Conservation (phyloP, 2,329 filamentous ascomycete species). For the Aphanoascus verrucosus region DNA sequence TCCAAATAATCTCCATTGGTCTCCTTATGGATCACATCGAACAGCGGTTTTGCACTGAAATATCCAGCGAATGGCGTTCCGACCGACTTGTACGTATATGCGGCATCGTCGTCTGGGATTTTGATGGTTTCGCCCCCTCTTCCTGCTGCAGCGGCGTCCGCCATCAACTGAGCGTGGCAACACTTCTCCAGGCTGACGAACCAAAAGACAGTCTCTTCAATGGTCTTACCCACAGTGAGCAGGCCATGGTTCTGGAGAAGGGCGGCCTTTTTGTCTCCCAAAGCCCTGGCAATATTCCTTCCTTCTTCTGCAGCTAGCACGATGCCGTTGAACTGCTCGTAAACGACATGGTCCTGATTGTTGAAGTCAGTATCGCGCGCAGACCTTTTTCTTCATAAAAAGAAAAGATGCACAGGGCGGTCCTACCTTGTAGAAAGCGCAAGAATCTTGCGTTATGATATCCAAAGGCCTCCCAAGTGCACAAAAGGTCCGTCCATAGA, state of each 20-base stretch:
- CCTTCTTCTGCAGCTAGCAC: conserved; percentile 45
- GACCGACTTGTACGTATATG: conserved; percentile 55
- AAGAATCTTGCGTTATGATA: conserved; percentile 38
- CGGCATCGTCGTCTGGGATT: conserved; percentile 57
- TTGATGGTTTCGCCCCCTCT: conserved; percentile 54
- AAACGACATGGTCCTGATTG: conserved; percentile 40
- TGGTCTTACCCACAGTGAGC: conserved; percentile 39
- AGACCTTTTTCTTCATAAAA: not conserved
- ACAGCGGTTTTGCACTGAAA: conserved; percentile 61
- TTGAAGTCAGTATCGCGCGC: not conserved
- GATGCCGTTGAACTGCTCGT: conserved; percentile 44
- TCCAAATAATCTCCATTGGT: conserved; percentile 46
- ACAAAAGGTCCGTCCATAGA: conserved; percentile 41
- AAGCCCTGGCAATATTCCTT: conserved; percentile 39
- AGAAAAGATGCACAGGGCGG: not conserved
- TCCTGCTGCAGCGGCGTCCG: conserved; percentile 44
- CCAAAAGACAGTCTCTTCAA: conserved; percentile 46
- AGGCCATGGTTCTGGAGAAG: conserved; percentile 46
- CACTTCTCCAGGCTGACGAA: conserved; percentile 45
- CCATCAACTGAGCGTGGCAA: conserved; percentile 44
- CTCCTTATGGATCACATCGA: conserved; percentile 58
- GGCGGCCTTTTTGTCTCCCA: conserved; percentile 43
- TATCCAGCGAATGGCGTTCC: conserved; percentile 53
- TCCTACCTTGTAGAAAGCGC: conserved; percentile 35
- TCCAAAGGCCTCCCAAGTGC: conserved; percentile 34